Evolutionary conservation across 352 stramenopile species (phyloP).

Genomic region (Phytophthora tubulina): DNA sequence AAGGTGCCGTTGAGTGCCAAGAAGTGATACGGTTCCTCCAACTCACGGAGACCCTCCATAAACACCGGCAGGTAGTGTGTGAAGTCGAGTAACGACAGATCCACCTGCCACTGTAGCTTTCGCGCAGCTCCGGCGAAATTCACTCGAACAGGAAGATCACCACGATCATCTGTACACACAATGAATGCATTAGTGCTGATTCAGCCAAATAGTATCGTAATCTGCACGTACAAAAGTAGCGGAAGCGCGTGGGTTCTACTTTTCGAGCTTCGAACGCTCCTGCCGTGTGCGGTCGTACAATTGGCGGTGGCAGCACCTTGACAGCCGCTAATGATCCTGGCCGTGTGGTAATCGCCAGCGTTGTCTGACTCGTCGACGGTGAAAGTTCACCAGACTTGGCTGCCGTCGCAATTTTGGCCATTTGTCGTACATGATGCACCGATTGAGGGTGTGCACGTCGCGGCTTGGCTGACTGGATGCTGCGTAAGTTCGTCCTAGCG

Average conservation of each 20-base stretch:
- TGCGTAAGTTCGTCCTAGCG: conserved; percentile 38
- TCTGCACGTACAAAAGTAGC: conserved; percentile 83
- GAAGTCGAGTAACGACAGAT: conserved; percentile 83
- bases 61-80: conserved; percentile 92
- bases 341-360: conserved; percentile 34
- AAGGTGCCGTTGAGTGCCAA: conserved; percentile 79
- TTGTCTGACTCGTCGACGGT: conserved; percentile 32
- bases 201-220: background rate
- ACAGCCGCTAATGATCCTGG: conserved; percentile 23
- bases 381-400: conserved; percentile 45
- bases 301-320: conserved; percentile 21
- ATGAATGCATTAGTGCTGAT: background rate
- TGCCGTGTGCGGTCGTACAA: conserved; percentile 54
- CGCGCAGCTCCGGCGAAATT: conserved; percentile 80
- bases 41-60: conserved; percentile 92
- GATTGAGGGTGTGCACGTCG: conserved; percentile 40
- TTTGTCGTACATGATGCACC: conserved; percentile 63
- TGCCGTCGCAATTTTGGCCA: conserved; percentile 49
- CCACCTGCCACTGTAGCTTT: conserved; percentile 78
- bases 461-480: conserved; percentile 50
- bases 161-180: conserved; percentile 64
- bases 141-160: conserved; percentile 75
- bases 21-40: conserved; percentile 89
- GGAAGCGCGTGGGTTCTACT: conserved; percentile 79
- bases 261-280: conserved; percentile 72